These are phyloP conservation scores for Trichoderma koningiopsis DNA, from an alignment of 2,329 filamentous ascomycete species.

Conservation along the genomic window DNA sequence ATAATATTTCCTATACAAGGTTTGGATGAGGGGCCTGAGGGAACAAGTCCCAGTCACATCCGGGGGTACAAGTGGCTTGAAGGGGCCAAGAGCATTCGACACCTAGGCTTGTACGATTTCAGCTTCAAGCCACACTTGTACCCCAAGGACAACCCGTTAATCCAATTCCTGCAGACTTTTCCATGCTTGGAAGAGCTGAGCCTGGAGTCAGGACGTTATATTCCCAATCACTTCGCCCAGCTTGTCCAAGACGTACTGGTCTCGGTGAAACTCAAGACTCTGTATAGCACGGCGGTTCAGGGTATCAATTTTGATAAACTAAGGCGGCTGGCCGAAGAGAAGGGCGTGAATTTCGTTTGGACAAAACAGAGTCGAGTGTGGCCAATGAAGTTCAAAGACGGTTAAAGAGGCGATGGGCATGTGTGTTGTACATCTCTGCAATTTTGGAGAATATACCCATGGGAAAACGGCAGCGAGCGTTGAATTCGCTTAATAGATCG, in stretches of 20 bases:
- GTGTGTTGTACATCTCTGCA: background rate
- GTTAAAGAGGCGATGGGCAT: background rate
- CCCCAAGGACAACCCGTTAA: slow-evolving; percentile 38
- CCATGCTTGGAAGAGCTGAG: slow-evolving; percentile 42
- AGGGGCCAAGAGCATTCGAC: slow-evolving; percentile 39
- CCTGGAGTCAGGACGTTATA: slow-evolving; percentile 38
- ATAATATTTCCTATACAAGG: slow-evolving; percentile 40
- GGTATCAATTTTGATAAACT: slow-evolving; percentile 39
- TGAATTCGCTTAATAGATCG: background rate
- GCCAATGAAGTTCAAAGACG: slow-evolving; percentile 34
- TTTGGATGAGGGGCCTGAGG: slow-evolving; percentile 32
- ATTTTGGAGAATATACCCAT: background rate
- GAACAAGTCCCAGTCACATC: slow-evolving; percentile 36
- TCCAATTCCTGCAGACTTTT: slow-evolving; percentile 41
- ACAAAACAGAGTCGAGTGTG: slow-evolving; percentile 37
- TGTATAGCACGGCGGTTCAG: slow-evolving; percentile 39
- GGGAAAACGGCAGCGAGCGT: background rate
- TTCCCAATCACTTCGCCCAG: slow-evolving; percentile 32
- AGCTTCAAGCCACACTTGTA: slow-evolving; percentile 37
- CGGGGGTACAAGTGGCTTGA: slow-evolving; percentile 40
- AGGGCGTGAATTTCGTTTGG: slow-evolving; percentile 37
- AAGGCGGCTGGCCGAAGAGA: slow-evolving; percentile 28
- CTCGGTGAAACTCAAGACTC: slow-evolving; percentile 36
- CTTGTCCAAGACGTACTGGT: slow-evolving; percentile 38
- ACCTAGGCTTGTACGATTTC: slow-evolving; percentile 42